Percentiles rank a stretch among this genome's conserved stretches.
Conservation (phyloP, 2,329 filamentous ascomycete genomes). For the Aspergillus pseudotamarii region DNA sequence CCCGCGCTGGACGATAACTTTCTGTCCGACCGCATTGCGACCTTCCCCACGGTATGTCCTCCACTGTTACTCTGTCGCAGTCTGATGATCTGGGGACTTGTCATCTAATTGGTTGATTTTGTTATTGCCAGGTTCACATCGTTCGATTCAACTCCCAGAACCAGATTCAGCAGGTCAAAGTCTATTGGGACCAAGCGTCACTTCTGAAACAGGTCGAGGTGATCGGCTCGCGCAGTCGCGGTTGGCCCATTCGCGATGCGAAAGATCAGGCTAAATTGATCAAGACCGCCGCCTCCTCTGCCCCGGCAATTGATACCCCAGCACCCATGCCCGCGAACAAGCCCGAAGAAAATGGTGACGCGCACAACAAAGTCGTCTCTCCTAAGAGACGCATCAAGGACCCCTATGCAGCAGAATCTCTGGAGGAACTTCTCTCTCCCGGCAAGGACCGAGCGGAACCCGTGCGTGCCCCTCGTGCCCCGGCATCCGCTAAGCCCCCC, state of each 20-base stretch:
- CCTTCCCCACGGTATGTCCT: slow-evolving; percentile 74
- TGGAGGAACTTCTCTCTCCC: slow-evolving; percentile 71
- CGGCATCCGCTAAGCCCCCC: slow-evolving; percentile 68
- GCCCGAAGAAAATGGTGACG: slow-evolving; percentile 6
- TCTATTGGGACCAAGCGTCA: slow-evolving; percentile 93
- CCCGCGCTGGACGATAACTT: slow-evolving; percentile 94
- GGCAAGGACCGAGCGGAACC: slow-evolving; percentile 51
- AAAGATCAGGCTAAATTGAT: slow-evolving; percentile 82
- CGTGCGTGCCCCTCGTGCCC: slow-evolving; percentile 64
- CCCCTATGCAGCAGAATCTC: slow-evolving; percentile 53
- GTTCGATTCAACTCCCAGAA: slow-evolving; percentile 76
- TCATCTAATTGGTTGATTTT: slow-evolving; percentile 13
- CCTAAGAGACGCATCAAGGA: slow-evolving; percentile 48
- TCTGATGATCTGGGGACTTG: not conserved
- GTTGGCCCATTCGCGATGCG: slow-evolving; percentile 92
- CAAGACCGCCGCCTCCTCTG: slow-evolving; percentile 50
- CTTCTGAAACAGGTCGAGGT: slow-evolving; percentile 91
- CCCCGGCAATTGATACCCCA: slow-evolving; percentile 13
- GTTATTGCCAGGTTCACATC: slow-evolving; percentile 70
- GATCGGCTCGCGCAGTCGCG: slow-evolving; percentile 85
- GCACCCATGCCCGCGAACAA: slow-evolving; percentile 9
- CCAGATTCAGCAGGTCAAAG: slow-evolving; percentile 83
- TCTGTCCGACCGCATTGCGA: slow-evolving; percentile 76
- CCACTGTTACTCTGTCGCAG: not conserved
- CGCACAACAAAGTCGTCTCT: slow-evolving; percentile 26